Conservation (phyloP, 345 rosid genomes). For the Citrus cavaleriei region DNA sequence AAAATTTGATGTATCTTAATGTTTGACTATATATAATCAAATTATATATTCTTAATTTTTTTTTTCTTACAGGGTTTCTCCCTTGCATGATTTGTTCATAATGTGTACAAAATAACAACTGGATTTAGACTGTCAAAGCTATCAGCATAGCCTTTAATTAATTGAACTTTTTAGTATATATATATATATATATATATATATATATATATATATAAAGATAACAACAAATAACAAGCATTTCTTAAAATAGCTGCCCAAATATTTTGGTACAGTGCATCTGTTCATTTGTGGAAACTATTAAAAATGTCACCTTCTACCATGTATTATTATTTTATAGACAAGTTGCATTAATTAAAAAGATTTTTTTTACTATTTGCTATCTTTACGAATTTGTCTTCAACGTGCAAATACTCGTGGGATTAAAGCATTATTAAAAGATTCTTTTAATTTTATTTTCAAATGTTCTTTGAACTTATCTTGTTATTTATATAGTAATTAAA, state of each 20-base stretch:
- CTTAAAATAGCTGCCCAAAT: neutral
- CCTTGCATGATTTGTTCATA: neutral
- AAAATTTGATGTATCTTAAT: too few species aligned
- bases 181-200: too few species aligned
- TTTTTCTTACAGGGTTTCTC: neutral
- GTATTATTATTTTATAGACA: neutral
- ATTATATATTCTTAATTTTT: too few species aligned
- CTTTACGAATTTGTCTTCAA: neutral
- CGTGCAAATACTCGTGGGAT: too few species aligned
- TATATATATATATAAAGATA: too few species aligned
- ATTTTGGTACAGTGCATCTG: neutral
- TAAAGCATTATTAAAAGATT: too few species aligned
- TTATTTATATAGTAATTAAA: too few species aligned
- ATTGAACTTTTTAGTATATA: neutral
- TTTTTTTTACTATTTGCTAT: neutral
- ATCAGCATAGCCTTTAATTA: too few species aligned
- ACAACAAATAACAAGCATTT: neutral
- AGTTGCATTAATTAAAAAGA: neutral
- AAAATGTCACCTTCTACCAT: neutral
- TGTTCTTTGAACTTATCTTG: too few species aligned
- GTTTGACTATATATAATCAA: too few species aligned
- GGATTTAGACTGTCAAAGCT: neutral
- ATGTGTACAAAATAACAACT: neutral
- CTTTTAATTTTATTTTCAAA: too few species aligned
- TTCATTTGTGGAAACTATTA: neutral